Percentiles rank a stretch among this genome's conserved stretches.
phyloP scores from a whole-genome alignment of 768 basidiomycete species.

The Mycena venus region DNA sequence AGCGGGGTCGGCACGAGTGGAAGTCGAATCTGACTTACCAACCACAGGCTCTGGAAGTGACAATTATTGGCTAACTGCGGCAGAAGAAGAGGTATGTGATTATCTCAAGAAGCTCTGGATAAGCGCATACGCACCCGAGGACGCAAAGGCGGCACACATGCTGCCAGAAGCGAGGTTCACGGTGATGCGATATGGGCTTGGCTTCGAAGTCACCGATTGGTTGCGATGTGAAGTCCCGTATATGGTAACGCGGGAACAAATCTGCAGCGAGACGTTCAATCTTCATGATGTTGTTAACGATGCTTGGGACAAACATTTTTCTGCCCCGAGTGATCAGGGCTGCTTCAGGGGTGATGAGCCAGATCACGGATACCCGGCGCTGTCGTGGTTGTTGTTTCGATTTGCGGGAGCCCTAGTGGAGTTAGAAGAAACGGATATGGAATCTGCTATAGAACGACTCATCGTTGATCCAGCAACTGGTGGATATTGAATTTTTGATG shows the following conservation, averaged over 20 bases:
- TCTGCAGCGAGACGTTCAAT: neutral
- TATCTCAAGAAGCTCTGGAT: conserved; percentile 12
- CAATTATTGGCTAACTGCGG: too few species aligned
- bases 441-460: neutral
- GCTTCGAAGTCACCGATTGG: conserved; percentile 22
- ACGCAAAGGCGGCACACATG: neutral
- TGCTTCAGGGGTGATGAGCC: neutral
- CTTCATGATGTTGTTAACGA: conserved; percentile 7
- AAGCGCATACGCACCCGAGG: neutral
- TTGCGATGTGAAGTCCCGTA: neutral
- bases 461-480: neutral
- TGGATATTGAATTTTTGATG: conserved; percentile 16
- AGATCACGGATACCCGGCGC: conserved; percentile 11
- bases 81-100: neutral
- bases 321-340: neutral
- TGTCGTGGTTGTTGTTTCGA: conserved; percentile 4
- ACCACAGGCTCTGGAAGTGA: too few species aligned
- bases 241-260: conserved; percentile 8
- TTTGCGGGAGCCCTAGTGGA: neutral
- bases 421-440: neutral
- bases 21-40: too few species aligned
- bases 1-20: too few species aligned
- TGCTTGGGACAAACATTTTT: neutral
- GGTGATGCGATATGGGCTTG: neutral
- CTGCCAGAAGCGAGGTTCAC: conserved; percentile 1